These are phyloP conservation scores for Trypanosoma rangeli DNA, from an alignment of 208 protist species.

Conservation along the genomic window DNA sequence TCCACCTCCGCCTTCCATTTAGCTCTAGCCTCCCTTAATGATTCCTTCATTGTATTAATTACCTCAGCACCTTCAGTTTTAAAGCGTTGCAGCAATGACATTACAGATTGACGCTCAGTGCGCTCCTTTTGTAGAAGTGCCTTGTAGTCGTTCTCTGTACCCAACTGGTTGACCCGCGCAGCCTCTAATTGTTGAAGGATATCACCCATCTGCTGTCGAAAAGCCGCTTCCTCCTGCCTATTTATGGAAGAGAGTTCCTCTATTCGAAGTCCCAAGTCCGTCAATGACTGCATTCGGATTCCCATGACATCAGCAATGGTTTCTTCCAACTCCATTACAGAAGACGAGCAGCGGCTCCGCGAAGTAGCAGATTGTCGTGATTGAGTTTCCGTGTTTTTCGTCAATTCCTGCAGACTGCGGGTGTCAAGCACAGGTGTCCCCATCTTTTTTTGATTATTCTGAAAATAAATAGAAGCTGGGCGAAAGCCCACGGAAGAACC, in stretches of 20 bases:
- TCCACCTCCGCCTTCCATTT: conserved; percentile 31
- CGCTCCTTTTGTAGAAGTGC: conserved; percentile 25
- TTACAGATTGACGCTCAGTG: conserved; percentile 14
- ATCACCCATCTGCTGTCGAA: conserved; percentile 20
- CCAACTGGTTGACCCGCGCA: conserved; percentile 12
- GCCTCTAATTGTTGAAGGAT: conserved; percentile 24
- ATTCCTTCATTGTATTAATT: conserved; percentile 29
- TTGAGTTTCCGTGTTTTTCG: not conserved
- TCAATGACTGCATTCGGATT: conserved; percentile 24
- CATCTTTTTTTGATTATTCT: conserved; percentile 7
- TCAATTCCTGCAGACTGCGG: not conserved
- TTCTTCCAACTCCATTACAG: conserved; percentile 27
- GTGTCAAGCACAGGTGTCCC: conserved; percentile 2
- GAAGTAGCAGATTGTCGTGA: conserved; percentile 2
- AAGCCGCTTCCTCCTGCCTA: conserved; percentile 30
- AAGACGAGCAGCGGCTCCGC: conserved; percentile 21
- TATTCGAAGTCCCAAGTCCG: conserved; percentile 22
- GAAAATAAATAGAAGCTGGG: not conserved
- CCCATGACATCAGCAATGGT: conserved; percentile 30
- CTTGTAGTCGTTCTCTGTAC: conserved; percentile 24
- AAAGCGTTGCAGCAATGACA: conserved; percentile 28
- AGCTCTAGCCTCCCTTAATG: conserved; percentile 24
- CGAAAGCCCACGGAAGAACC: not conserved
- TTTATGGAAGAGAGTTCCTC: conserved; percentile 31
- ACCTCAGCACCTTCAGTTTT: conserved; percentile 27